Percentiles rank a stretch among this genome's conserved stretches.
These are phyloP conservation scores for Aspergillus brasiliensis DNA, from an alignment of 2,329 filamentous ascomycete genomes.

Conservation along the genomic window DNA sequence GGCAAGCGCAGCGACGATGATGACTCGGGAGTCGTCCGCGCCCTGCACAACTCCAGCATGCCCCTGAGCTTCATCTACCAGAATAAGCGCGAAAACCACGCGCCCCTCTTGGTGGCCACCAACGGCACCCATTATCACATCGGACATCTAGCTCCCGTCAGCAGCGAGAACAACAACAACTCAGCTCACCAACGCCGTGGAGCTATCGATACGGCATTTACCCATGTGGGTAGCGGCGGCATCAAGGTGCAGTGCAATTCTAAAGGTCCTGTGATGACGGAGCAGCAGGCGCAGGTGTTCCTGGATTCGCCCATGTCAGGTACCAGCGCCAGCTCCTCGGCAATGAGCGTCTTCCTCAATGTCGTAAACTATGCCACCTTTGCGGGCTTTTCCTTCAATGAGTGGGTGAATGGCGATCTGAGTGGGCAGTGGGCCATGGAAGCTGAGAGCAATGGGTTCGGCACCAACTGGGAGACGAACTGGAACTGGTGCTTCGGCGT, in stretches of 20 bases:
- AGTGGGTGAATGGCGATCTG: background rate
- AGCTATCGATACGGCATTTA: background rate
- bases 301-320: background rate
- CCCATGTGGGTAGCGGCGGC: background rate
- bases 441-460: background rate
- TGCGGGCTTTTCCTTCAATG: background rate
- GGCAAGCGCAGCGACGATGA: background rate
- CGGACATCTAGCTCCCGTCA: background rate
- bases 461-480: background rate
- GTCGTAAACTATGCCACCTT: slow-evolving; percentile 2
- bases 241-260: background rate
- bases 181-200: background rate
- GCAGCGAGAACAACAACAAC: background rate
- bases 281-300: background rate
- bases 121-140: background rate
- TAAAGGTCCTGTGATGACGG: background rate
- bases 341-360: background rate
- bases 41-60: background rate
- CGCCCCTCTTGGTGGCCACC: background rate
- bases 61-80: background rate
- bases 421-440: background rate
- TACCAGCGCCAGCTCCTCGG: background rate
- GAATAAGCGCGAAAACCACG: background rate
- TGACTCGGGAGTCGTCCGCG: background rate
- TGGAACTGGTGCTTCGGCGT: background rate